These are phyloP conservation scores for Immersiella caudata DNA, from an alignment of 495 filamentous ascomycete genomes.

Conservation along the genomic window DNA sequence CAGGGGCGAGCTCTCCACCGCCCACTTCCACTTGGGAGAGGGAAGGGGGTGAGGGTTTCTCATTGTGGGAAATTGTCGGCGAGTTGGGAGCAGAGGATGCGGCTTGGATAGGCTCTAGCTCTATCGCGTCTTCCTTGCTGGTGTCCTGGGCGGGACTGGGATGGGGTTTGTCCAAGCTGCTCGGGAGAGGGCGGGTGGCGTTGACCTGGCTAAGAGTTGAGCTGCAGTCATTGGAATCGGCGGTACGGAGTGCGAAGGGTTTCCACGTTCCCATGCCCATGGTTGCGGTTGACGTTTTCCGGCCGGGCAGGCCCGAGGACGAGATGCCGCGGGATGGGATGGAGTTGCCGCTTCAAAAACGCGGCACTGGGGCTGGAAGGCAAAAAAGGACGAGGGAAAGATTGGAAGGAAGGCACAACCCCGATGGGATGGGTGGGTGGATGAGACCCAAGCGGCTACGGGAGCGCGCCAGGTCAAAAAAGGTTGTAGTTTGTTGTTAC, in stretches of 20 bases:
- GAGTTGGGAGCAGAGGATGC: too few species aligned
- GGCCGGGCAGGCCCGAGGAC: not conserved
- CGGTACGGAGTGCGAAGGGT: too few species aligned
- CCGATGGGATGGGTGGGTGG: not conserved
- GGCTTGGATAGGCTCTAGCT: too few species aligned
- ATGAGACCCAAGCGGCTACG: not conserved
- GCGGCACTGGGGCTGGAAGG: too few species aligned
- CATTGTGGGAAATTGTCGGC: too few species aligned
- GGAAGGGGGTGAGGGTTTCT: not conserved
- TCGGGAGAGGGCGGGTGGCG: too few species aligned
- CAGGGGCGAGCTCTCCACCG: conserved; percentile 25
- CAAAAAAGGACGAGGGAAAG: not conserved
- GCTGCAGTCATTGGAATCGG: too few species aligned
- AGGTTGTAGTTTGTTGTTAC: not conserved
- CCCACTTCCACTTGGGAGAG: not conserved
- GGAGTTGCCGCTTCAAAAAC: too few species aligned
- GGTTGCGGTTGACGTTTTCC: not conserved
- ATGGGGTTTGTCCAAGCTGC: too few species aligned
- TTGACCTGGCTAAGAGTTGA: too few species aligned
- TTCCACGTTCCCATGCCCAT: not conserved
- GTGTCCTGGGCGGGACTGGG: too few species aligned
- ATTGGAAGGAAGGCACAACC: not conserved
- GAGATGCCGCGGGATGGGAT: not conserved
- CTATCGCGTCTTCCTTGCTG: too few species aligned
- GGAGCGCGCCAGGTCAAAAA: not conserved